These are phyloP conservation scores for Starmera dryadoides DNA, from an alignment of 805 yeast species.

Conservation along the genomic window DNA sequence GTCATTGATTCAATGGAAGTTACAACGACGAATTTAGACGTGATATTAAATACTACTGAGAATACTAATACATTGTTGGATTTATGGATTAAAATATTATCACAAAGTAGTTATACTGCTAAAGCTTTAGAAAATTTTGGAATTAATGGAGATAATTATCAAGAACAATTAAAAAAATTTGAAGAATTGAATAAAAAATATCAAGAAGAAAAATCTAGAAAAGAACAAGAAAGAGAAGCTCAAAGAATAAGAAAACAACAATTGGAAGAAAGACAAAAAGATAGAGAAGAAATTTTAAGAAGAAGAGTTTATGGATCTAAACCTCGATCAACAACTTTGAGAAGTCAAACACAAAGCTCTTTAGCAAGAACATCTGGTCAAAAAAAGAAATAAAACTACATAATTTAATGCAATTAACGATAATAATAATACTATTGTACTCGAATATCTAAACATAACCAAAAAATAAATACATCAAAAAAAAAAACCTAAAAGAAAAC, in stretches of 20 bases:
- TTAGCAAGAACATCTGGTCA: conserved; percentile 1
- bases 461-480: background rate
- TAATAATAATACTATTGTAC: too few relatives aligned
- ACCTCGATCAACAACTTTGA: background rate
- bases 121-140: conserved; percentile 37
- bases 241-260: conserved; percentile 9
- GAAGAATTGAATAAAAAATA: conserved; percentile 21
- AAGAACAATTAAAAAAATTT: conserved; percentile 18
- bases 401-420: background rate
- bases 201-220: conserved; percentile 14
- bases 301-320: conserved; percentile 18
- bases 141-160: conserved; percentile 26
- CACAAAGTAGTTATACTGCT: conserved; percentile 51
- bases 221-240: conserved; percentile 19
- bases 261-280: conserved; percentile 14
- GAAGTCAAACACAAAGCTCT: conserved; percentile 2
- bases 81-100: conserved; percentile 54
- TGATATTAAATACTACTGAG: conserved; percentile 27
- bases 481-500: background rate
- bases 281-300: conserved; percentile 19
- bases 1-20: conserved; percentile 15
- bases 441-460: background rate
- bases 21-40: conserved; percentile 12
- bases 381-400: background rate
- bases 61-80: conserved; percentile 44